Percentiles rank a stretch among this genome's conserved stretches.
These are phyloP conservation scores for Tetramitus jugosus DNA, from an alignment of 208 protist species.

Conservation along the genomic window DNA sequence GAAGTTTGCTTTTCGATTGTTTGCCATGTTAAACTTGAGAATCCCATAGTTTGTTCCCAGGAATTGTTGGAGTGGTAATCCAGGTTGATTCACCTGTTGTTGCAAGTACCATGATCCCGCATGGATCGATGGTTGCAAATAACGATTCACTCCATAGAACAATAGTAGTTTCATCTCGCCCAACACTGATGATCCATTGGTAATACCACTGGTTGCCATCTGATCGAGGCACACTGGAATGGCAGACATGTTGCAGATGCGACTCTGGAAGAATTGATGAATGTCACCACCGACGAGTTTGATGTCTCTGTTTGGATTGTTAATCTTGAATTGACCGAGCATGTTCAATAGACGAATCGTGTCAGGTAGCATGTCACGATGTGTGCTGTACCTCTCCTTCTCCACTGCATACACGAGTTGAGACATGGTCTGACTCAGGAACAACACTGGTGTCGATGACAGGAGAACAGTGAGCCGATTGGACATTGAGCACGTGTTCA, in stretches of 20 bases:
- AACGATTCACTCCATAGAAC: not conserved
- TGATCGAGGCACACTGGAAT: slow-evolving; percentile 1
- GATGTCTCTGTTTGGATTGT: not conserved
- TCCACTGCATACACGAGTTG: not conserved
- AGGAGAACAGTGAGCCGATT: not conserved
- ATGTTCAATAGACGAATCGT: not conserved
- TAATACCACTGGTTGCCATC: not conserved
- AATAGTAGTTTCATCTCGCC: not conserved
- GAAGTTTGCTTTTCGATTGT: too few species aligned
- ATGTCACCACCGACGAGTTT: not conserved
- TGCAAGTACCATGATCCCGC: too few species aligned
- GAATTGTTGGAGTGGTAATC: too few species aligned
- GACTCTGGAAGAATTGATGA: not conserved
- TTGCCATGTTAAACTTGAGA: too few species aligned
- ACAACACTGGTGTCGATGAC: not conserved
- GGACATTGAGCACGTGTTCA: not conserved
- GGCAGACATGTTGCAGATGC: not conserved
- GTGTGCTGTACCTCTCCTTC: not conserved
- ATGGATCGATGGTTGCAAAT: too few species aligned
- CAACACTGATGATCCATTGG: not conserved
- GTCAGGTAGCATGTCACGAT: not conserved
- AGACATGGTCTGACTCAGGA: not conserved
- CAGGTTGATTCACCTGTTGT: too few species aligned
- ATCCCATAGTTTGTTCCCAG: too few species aligned
- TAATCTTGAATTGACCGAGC: not conserved